Percentiles rank a stretch among this genome's conserved stretches.
phyloP scores from a whole-genome alignment of 176 grass and related monocot genomes.

The Triticum aestivum region DNA sequence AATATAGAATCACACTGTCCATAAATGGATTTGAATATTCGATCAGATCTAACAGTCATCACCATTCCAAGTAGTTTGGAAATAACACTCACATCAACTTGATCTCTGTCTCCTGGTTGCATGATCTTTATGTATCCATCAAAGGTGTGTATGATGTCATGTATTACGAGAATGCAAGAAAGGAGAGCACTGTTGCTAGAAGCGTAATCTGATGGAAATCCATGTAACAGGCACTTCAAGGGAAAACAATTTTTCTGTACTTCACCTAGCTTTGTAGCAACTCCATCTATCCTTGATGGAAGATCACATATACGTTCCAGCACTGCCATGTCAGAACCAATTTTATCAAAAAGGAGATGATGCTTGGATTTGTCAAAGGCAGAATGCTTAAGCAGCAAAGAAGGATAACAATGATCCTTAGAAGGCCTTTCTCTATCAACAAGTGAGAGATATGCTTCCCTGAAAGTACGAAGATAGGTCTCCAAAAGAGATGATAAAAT shows the following conservation, averaged over 20 bases:
- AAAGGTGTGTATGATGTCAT: constrained; percentile 60
- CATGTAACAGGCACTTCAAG: constrained; percentile 73
- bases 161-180: constrained; percentile 83
- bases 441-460: constrained; percentile 58
- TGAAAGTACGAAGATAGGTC: constrained; percentile 53
- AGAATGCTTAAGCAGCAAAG: constrained; percentile 72
- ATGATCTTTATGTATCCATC: constrained; percentile 67
- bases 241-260: constrained; percentile 40
- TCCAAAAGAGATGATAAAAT: constrained; percentile 70
- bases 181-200: constrained; percentile 69
- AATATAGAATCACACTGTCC: constrained; percentile 69
- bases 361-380: constrained; percentile 71
- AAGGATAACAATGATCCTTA: constrained; percentile 56
- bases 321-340: constrained; percentile 53
- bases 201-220: constrained; percentile 67
- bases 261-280: constrained; percentile 44
- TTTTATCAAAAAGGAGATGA: constrained; percentile 49
- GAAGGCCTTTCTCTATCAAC: constrained; percentile 36
- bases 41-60: constrained; percentile 70
- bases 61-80: constrained; percentile 61
- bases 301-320: constrained; percentile 62
- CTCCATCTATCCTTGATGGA: constrained; percentile 63
- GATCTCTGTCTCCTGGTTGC: constrained; percentile 25
- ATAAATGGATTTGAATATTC: constrained; percentile 59
- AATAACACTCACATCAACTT: constrained; percentile 45